These are phyloP conservation scores for Dictyostelium discoideum DNA, from an alignment of 78 protist species.

Conservation along the genomic window dicty_2.7 NC_007090.3:4896501-4897000, in stretches of 20 bases:
- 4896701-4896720: conserved; percentile 13
- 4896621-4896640: not conserved
- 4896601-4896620: not conserved
- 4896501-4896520: not conserved
- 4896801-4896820: conserved; percentile 37
- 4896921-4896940: conserved; percentile 46
- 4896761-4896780: conserved; percentile 62
- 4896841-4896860: conserved; percentile 43
- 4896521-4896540: not conserved
- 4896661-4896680: not conserved
- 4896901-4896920: conserved; percentile 71
- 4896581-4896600: too few species aligned
- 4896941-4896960: conserved; percentile 47
- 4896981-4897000: conserved; percentile 54
- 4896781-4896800: conserved; percentile 6
- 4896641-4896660: not conserved
- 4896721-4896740: conserved; percentile 24
- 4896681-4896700: not conserved
- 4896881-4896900: conserved; percentile 13
- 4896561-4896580: not conserved
- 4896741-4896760: conserved; percentile 69
- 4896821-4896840: conserved; percentile 54
- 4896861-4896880: conserved; percentile 6
- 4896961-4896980: conserved; percentile 21
- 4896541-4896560: not conserved